Conservation (phyloP, 306 rosid species). For the Senna tora region DNA sequence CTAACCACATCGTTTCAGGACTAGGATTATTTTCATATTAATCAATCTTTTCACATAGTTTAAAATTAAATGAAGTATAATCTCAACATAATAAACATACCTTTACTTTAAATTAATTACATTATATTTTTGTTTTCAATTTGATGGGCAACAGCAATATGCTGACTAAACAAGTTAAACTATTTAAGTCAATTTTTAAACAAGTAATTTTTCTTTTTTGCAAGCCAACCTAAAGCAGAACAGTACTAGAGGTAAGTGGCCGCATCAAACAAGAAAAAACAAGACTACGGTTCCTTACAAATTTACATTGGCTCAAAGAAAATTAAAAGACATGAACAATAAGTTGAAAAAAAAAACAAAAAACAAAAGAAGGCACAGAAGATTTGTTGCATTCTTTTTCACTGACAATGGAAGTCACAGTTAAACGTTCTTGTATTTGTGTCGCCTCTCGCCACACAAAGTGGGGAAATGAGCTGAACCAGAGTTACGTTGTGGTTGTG, state of each 20-base stretch:
- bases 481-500: no score
- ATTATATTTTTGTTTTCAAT: no score
- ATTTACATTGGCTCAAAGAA: conserved; percentile 36
- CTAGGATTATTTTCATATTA: no score
- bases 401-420: not conserved
- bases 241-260: no score
- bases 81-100: no score
- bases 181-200: no score
- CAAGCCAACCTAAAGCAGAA: no score
- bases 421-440: conserved; percentile 12
- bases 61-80: not conserved
- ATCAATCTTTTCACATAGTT: not conserved
- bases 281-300: conserved; percentile 34
- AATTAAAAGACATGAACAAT: conserved; percentile 11
- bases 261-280: not conserved
- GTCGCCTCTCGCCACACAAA: conserved; percentile 18
- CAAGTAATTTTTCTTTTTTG: no score
- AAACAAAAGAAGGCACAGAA: not conserved
- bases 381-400: conserved; percentile 30
- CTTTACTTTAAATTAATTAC: no score
- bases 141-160: no score
- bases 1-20: no score
- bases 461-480: conserved; percentile 26
- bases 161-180: no score
- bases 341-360: not conserved